Percentiles rank a stretch among this genome's conserved stretches.
Evolutionary conservation across 495 filamentous ascomycete genomes (phyloP).

Genomic region (Monascus purpureus): DNA sequence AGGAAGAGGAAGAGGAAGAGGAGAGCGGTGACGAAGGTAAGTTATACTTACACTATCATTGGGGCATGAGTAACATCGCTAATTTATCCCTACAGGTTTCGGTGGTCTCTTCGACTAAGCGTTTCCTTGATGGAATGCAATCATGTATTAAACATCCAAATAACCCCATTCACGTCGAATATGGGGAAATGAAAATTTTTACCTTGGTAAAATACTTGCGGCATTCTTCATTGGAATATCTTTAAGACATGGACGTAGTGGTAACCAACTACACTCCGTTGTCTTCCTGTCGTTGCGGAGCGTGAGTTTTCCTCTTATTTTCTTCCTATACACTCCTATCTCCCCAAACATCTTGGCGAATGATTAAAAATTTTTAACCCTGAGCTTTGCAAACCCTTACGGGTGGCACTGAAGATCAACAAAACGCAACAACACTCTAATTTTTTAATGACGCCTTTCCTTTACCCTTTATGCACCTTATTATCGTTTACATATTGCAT

Average conservation of each 20-base stretch:
- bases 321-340: background rate
- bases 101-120: conserved; percentile 43
- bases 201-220: conserved; percentile 13
- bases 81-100: conserved; percentile 30
- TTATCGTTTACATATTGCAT: background rate
- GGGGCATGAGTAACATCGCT: background rate
- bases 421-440: conserved; percentile 47
- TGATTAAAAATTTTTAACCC: conserved; percentile 49
- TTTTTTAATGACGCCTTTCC: conserved; percentile 44
- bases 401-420: conserved; percentile 35
- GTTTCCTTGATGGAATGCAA: conserved; percentile 16
- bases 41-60: background rate
- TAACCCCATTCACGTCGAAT: conserved; percentile 15
- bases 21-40: conserved; percentile 30
- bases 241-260: conserved; percentile 33
- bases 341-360: conserved; percentile 19
- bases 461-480: background rate
- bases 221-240: conserved; percentile 4
- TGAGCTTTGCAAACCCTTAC: conserved; percentile 24
- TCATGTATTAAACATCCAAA: conserved; percentile 32
- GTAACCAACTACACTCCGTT: conserved; percentile 24
- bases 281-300: conserved; percentile 13
- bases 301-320: conserved; percentile 6
- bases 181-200: conserved; percentile 20
- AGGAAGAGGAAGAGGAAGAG: conserved; percentile 32